Conservation (phyloP, 176 grass and related monocot species). For the Rhynchospora breviuscula region DNA sequence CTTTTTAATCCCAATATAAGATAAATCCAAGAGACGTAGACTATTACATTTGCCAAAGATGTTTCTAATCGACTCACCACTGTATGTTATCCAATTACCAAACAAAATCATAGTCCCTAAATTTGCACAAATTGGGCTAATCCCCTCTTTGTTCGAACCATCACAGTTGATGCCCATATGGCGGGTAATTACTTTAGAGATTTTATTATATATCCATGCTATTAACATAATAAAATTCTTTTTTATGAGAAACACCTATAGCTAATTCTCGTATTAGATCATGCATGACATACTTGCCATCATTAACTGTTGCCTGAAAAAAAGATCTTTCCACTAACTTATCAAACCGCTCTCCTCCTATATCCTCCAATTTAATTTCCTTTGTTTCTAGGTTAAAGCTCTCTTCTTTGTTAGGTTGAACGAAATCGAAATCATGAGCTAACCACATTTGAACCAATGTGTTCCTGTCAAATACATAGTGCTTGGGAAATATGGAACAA, state of each 20-base stretch:
- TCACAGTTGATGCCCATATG: conserved; percentile 19
- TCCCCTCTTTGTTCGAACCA: not conserved
- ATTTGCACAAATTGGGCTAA: not conserved
- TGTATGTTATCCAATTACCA: conserved; percentile 19
- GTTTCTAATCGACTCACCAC: not conserved
- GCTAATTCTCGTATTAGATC: conserved; percentile 31
- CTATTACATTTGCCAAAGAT: conserved; percentile 4
- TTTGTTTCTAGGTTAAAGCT: not conserved
- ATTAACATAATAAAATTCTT: conserved; percentile 20
- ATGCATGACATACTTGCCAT: conserved; percentile 22
- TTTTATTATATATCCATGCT: not conserved
- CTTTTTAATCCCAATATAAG: conserved; percentile 1
- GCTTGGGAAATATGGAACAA: conserved; percentile 37
- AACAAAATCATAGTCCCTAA: conserved; percentile 29
- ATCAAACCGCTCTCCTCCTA: not conserved
- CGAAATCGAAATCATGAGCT: conserved; percentile 23
- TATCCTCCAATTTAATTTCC: conserved; percentile 21
- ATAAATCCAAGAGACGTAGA: conserved; percentile 28
- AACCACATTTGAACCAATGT: conserved; percentile 49
- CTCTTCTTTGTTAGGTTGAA: not conserved
- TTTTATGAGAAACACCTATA: conserved; percentile 13
- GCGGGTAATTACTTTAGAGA: not conserved
- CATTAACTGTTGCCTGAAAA: conserved; percentile 16
- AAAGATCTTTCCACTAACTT: not conserved
- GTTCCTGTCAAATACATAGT: conserved; percentile 34